Evolutionary conservation across 164 flowering plant genomes (phyloP).

Genomic region (Nymphaea colorata): DNA sequence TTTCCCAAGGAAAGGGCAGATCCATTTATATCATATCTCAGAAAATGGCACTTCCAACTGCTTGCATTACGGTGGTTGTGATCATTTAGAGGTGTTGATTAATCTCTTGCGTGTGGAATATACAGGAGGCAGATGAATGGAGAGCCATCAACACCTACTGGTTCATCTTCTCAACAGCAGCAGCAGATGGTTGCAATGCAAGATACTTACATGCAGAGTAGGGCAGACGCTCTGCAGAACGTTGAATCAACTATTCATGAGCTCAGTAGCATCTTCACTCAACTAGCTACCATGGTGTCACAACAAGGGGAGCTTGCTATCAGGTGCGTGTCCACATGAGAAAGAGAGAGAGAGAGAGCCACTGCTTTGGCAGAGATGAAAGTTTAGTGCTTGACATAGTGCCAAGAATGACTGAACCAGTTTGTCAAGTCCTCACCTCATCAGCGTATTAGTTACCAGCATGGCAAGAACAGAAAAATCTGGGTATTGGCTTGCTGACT

Average conservation of each 20-base stretch:
- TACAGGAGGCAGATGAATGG: constrained; percentile 59
- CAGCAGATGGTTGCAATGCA: constrained; percentile 83
- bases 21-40: not conserved
- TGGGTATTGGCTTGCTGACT: not conserved
- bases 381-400: not conserved
- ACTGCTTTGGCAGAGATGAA: not conserved
- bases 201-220: constrained; percentile 95
- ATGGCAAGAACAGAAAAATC: not conserved
- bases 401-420: not conserved
- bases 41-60: not conserved
- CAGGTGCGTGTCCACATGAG: constrained; percentile 30
- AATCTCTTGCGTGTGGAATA: not conserved
- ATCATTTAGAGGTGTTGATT: not conserved
- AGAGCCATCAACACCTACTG: constrained; percentile 29
- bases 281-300: constrained; percentile 93
- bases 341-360: constrained; percentile 3
- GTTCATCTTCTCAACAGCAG: constrained; percentile 50
- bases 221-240: constrained; percentile 97
- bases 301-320: constrained; percentile 98
- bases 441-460: not conserved
- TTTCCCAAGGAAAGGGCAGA: not conserved
- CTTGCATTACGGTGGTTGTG: not conserved
- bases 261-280: constrained; percentile 76
- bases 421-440: not conserved
- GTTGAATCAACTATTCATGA: constrained; percentile 97